Evolutionary conservation across 495 filamentous ascomycete genomes (phyloP).

Genomic region (Lasiosphaeria ovina): DNA sequence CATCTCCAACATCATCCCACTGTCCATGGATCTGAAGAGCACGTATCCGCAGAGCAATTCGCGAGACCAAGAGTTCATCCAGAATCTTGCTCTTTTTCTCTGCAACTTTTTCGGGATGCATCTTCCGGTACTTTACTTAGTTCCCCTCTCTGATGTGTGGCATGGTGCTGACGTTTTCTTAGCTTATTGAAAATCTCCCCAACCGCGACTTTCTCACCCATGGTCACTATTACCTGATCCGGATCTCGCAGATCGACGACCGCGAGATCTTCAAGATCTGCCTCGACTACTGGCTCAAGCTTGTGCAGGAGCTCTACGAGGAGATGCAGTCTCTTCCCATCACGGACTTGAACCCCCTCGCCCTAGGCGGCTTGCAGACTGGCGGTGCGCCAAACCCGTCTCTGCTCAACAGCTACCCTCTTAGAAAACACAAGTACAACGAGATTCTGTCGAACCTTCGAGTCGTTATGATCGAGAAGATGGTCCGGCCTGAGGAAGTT

Average conservation of each 20-base stretch:
- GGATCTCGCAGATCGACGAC: slow-evolving; percentile 97
- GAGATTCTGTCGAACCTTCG: slow-evolving; percentile 91
- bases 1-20: slow-evolving; percentile 85
- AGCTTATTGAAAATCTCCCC: slow-evolving; percentile 93
- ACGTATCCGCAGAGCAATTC: slow-evolving; percentile 89
- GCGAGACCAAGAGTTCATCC: slow-evolving; percentile 94
- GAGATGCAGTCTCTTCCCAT: slow-evolving; percentile 96
- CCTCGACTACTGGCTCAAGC: slow-evolving; percentile 97
- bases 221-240: slow-evolving; percentile 95
- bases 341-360: slow-evolving; percentile 80
- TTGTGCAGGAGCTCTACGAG: slow-evolving; percentile 97
- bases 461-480: slow-evolving; percentile 99
- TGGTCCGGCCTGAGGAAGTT: slow-evolving; percentile 98
- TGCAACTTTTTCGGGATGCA: slow-evolving; percentile 94
- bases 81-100: slow-evolving; percentile 92
- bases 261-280: slow-evolving; percentile 99
- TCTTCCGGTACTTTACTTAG: slow-evolving; percentile 61
- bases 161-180: slow-evolving; percentile 24
- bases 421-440: slow-evolving; percentile 95
- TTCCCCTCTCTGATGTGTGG: slow-evolving; percentile 16
- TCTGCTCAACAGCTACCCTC: slow-evolving; percentile 78
- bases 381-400: slow-evolving; percentile 78
- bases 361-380: slow-evolving; percentile 61
- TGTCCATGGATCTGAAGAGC: slow-evolving; percentile 81
- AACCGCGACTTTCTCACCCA: slow-evolving; percentile 93